Evolutionary conservation across 495 filamentous ascomycete genomes (phyloP), one percentile per base, ranked within the genome.

Genomic region (Lindgomyces ingoldianus): DNA sequence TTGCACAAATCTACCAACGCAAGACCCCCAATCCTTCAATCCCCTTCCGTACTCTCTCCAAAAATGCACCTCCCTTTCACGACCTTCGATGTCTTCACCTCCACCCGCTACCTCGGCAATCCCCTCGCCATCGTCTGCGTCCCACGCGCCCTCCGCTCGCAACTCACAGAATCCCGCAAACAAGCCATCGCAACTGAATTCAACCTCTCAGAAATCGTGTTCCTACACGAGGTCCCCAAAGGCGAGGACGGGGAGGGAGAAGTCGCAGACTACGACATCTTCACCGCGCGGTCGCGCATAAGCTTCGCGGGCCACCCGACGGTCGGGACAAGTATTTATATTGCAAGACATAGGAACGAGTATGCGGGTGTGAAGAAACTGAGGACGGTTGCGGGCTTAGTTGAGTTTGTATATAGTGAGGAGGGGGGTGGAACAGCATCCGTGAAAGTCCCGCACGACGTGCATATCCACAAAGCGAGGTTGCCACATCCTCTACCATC

Each of bases 191-290:
- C 90, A 1, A 69, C 73, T 29, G 91, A 96, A 75, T 94, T 94
- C 86, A 93, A 93, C 65, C 81, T 91, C 67, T 91, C 89, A 3
- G 91, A 94, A 70, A 93, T 86, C 0, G 87, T 92, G 54, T 96
- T 93, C 75, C 75, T 94, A 14, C 84, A 91, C 72, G 77, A 80
- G 14, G 57, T 24, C 12, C 26, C 8, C 0, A 26, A 55, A 16
- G 62, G 24, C n/a, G 57, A 57, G 10, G 62, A 50, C n/a, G 29
- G n/a, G n/a, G n/a, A n/a, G n/a, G n/a, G n/a, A n/a, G n/a, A n/a
- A n/a, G n/a, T 68, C 0, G 58, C 79, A 45, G 55, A 77, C 6
- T 84, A 90, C 72, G 85, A 90, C 74, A 93, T 91, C 75, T 91
- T 91, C 79, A 87, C 84, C 26, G 73, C 78, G 16, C 72, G 78